Evolutionary conservation across 2,329 filamentous ascomycete species (phyloP).

Genomic region (Colletotrichum spaethianum): DNA sequence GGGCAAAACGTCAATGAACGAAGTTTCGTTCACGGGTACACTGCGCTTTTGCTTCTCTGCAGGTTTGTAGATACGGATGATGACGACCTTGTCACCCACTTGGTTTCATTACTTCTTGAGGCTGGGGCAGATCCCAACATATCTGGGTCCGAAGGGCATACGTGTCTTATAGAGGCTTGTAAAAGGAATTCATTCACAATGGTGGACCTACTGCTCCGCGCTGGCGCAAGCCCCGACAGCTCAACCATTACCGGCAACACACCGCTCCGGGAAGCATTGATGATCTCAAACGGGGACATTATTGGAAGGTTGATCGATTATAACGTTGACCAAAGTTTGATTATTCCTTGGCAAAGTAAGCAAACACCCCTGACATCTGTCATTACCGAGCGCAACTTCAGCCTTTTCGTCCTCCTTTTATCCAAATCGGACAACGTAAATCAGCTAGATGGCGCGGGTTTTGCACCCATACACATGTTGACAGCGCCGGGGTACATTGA

Average conservation of each 20-base stretch:
- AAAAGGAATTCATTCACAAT: slow-evolving; percentile 21
- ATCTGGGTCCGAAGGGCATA: slow-evolving; percentile 32
- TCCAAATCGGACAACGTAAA: slow-evolving; percentile 18
- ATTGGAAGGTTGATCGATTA: slow-evolving; percentile 9
- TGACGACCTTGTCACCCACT: slow-evolving; percentile 2
- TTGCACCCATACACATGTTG: slow-evolving; percentile 39
- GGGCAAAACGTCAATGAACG: slow-evolving; percentile 38
- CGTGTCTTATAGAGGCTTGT: slow-evolving; percentile 38
- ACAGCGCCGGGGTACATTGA: slow-evolving; percentile 39
- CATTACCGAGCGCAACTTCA: slow-evolving; percentile 32
- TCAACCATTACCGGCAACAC: slow-evolving; percentile 30
- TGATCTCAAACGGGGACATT: background rate
- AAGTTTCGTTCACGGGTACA: slow-evolving; percentile 15
- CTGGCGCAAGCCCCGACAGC: slow-evolving; percentile 39
- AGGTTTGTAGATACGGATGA: slow-evolving; percentile 19
- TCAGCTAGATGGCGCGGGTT: slow-evolving; percentile 39
- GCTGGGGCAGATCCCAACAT: slow-evolving; percentile 40
- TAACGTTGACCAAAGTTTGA: slow-evolving; percentile 18
- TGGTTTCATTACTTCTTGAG: slow-evolving; percentile 35
- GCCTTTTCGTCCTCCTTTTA: slow-evolving; percentile 38
- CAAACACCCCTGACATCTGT: slow-evolving; percentile 36
- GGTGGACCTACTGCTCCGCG: slow-evolving; percentile 36
- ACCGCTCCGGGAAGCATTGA: slow-evolving; percentile 27
- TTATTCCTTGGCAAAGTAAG: background rate
- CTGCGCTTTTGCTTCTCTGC: slow-evolving; percentile 36